Evolutionary conservation across 2,329 filamentous ascomycete genomes (phyloP), one percentile per base, ranked within the genome.

Genomic region (Dactylellina haptotyla): DNA sequence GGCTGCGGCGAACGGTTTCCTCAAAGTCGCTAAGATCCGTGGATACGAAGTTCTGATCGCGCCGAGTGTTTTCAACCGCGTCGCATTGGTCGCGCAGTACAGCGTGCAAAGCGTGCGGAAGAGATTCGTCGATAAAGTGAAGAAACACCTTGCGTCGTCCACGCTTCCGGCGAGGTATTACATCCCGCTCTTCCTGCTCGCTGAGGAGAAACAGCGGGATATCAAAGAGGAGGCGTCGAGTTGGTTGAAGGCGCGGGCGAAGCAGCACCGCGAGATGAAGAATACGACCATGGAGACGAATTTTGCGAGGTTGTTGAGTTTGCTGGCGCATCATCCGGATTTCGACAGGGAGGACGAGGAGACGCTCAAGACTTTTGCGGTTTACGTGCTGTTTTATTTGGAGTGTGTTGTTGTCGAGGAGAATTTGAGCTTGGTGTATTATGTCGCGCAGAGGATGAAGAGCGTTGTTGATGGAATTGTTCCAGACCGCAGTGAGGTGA

Each of bases 281-380:
- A 85, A 87, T 62, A 87, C 85, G 8, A 85, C 90, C 5, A 87
- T 99, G 83, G 94, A 98, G 81, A 87, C 88, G 20, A 86, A 90
- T 10, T 90, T 98, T 79, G 88, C 91, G 25, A 88, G 95, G 6
- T 85, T 98, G 32, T 84, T 99, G 58, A 95, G 93, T 53, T 83
- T 99, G 45, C 85, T 99, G 45, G 93, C 94, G 3, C 94, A 98
- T 80, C 95, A 99, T 80, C 93, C 93, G 0, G 95, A 99, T 80
- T 97, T 94, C 77, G 88, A 86, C 73, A 80, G 84, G 1, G 85
- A 87, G 4, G 81, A 88, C 1, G 85, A 87, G 12, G 89, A 93
- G 51, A 82, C 97, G 53, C 84, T 46, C 92, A 72, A 56, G 51
- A 30, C 97, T 79, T 93, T 96, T 80, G 89, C 91, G 4, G 88